These are phyloP conservation scores for Plectosphaerella cucumerina DNA, from an alignment of 2,329 filamentous ascomycete species.

Conservation along the genomic window DNA sequence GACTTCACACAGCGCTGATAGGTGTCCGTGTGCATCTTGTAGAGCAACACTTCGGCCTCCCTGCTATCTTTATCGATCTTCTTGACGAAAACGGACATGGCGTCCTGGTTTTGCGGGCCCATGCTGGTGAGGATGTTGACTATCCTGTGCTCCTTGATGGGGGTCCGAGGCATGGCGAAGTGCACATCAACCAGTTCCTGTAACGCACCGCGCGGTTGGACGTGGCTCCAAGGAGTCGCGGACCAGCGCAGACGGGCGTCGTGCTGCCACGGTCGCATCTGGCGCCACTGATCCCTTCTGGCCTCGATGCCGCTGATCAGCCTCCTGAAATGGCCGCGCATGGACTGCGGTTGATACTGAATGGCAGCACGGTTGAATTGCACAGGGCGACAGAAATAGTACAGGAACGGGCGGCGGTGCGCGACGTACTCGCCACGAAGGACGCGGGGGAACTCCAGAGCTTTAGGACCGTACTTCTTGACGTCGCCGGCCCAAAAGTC, in stretches of 20 bases:
- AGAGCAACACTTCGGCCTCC: too few species aligned
- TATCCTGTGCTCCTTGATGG: neutral
- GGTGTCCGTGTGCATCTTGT: too few species aligned
- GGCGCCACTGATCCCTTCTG: neutral
- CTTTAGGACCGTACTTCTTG: constrained; percentile 1
- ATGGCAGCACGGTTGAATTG: too few species aligned
- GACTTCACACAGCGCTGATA: neutral
- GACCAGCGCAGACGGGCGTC: constrained; percentile 4
- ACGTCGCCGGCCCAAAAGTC: constrained; percentile 4
- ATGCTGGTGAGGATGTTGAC: neutral
- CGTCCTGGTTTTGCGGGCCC: neutral
- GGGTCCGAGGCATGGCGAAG: neutral
- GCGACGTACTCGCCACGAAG: neutral
- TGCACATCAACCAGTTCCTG: neutral
- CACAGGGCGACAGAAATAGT: neutral
- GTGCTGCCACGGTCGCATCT: constrained; percentile 4
- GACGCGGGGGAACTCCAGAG: neutral
- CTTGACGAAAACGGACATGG: too few species aligned
- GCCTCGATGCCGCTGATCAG: neutral
- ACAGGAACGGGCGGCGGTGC: neutral
- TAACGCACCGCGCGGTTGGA: neutral
- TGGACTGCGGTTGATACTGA: too few species aligned
- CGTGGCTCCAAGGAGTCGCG: constrained; percentile 5
- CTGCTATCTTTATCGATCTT: too few species aligned
- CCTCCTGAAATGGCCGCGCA: too few species aligned